Conservation (phyloP, 2,329 filamentous ascomycete genomes). For the Fusarium nanum region DNA sequence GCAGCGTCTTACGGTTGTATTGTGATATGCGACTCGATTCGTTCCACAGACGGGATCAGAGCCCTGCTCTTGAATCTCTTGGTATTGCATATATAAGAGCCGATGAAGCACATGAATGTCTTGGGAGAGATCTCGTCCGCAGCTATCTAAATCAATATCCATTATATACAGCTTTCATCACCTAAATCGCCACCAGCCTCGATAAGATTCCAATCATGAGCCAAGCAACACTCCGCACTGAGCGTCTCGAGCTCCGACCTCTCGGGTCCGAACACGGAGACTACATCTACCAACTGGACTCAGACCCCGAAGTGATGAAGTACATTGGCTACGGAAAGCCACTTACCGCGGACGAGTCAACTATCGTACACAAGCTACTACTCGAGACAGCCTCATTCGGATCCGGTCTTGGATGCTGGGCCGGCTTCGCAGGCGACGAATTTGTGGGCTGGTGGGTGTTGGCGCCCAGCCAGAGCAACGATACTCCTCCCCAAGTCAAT, state of each 20-base stretch:
- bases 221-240: conserved; percentile 36
- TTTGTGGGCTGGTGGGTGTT: conserved; percentile 50
- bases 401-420: conserved; percentile 41
- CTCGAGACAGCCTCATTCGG: conserved; percentile 38
- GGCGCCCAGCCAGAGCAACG: conserved; percentile 38
- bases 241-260: conserved; percentile 34
- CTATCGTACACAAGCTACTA: conserved; percentile 40
- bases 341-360: conserved; percentile 31
- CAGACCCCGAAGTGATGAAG: conserved; percentile 38
- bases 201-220: conserved; percentile 19
- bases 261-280: conserved; percentile 35
- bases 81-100: conserved; percentile 32
- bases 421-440: conserved; percentile 37
- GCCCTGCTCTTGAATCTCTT: conserved; percentile 22
- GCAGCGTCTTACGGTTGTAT: not conserved
- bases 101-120: conserved; percentile 9
- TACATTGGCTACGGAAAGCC: conserved; percentile 43
- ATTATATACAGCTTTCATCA: not conserved
- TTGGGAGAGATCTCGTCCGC: not conserved
- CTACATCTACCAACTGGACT: conserved; percentile 38
- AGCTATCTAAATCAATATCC: not conserved
- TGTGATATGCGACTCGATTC: conserved; percentile 4
- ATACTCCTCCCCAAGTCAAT: conserved; percentile 15
- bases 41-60: conserved; percentile 4
- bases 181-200: not conserved